These are phyloP conservation scores for Eutypella sp. DNA, from an alignment of 2,329 filamentous ascomycete species.

Conservation along the genomic window DNA sequence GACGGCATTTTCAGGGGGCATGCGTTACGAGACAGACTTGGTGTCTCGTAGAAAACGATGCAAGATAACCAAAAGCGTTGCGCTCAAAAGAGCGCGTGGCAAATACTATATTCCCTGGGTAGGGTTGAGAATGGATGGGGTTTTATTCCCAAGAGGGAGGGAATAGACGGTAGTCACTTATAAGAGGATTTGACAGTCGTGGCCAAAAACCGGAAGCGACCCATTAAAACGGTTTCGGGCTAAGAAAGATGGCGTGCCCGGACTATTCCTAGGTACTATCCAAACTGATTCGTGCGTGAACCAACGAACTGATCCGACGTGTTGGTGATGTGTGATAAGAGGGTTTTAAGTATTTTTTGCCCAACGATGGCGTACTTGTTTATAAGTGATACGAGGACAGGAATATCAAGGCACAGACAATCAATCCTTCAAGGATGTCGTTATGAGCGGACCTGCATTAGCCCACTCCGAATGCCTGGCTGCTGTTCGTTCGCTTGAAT, in stretches of 20 bases:
- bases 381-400: not conserved
- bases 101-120: not conserved
- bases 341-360: too few species aligned
- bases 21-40: too few species aligned
- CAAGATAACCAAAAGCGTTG: too few species aligned
- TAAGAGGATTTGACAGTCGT: constrained; percentile 1
- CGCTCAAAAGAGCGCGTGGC: constrained; percentile 7
- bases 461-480: not conserved
- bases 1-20: constrained; percentile 47
- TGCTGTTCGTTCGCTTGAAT: too few species aligned
- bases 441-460: not conserved
- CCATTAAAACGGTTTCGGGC: constrained; percentile 1
- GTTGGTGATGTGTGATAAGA: too few species aligned
- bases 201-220: constrained; percentile 12
- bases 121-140: not conserved
- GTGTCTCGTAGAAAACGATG: too few species aligned
- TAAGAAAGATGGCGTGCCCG: constrained; percentile 3
- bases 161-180: not conserved
- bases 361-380: not conserved
- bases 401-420: too few species aligned
- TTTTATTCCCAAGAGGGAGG: not conserved
- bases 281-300: not conserved
- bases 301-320: too few species aligned
- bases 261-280: not conserved
- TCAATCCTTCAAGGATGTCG: not conserved